Base-by-base conservation (phyloP, 75 land plant species). In the Adiantum capillusveneris region DNA sequence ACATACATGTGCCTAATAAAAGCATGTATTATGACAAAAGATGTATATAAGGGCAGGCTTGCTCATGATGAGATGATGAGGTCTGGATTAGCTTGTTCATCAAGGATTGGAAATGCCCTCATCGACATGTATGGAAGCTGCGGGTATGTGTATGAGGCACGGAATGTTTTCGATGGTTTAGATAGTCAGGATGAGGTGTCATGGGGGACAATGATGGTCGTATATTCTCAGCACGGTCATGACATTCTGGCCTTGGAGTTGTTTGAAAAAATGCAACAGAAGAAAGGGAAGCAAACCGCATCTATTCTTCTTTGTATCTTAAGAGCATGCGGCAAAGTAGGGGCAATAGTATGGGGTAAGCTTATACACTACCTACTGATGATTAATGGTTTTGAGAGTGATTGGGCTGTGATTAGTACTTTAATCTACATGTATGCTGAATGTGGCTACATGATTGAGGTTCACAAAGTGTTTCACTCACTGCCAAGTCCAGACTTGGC, bases 21-120 rank as follows among this genome's bases (percentile, higher is more conserved):
- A 44, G 78, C 85, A 28, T 78, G 81, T 49, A 75, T 71, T 55
- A 76, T 70, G 62, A 57, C 78, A 0, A 81, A 81, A 1, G 52
- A 73, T 53, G 57, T 71, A 24, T 65, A 67, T 1, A 65, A 75
- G 30, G 81, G 75, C 27, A 26, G 22, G 57, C 27, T 55, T 1
- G 22, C 21, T 20, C 57, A 55, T 55, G 57, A 20, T 11, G 6
- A 55, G 17, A 11, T 55, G 18, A 55, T 27, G 9, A 34, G 37
- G 9, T 55, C 24, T 5, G n/a, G n/a, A 24, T 55, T 27, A 20
- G 21, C 5, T 16, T 30, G 27, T 11, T 18, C 11, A 5, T 2
- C 11, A 16, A 9, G 7, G 18, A 29, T 65, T 2, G 57, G 44
- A 5, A 65, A 65, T 41, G 46, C 44, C 28, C 31, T 65, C 26